These are phyloP conservation scores for Cucumis sativus DNA, from an alignment of 306 rosid genomes.

Conservation along the genomic window Cucumber_9930_V3 NC_026657.2:30417001-30417500, in stretches of 20 bases:
- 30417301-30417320: conserved; percentile 44
- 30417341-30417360: conserved; percentile 80
- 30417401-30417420: conserved; percentile 58
- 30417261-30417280: conserved; percentile 71
- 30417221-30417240: conserved; percentile 45
- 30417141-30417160: conserved; percentile 39
- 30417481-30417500: conserved; percentile 29
- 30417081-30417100: conserved; percentile 48
- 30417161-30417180: conserved; percentile 30
- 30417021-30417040: conserved; percentile 8
- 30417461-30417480: conserved; percentile 53
- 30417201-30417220: conserved; percentile 39
- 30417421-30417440: conserved; percentile 49
- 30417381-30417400: conserved; percentile 86
- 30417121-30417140: conserved; percentile 21
- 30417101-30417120: conserved; percentile 34
- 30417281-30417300: conserved; percentile 39
- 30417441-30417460: conserved; percentile 51
- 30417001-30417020: conserved; percentile 32
- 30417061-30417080: conserved; percentile 36
- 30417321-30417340: conserved; percentile 41
- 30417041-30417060: conserved; percentile 27
- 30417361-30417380: conserved; percentile 68
- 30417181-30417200: background rate
- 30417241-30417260: conserved; percentile 46